Evolutionary conservation across 352 stramenopile genomes (phyloP).

Genomic region (Phytophthora uliginosa): DNA sequence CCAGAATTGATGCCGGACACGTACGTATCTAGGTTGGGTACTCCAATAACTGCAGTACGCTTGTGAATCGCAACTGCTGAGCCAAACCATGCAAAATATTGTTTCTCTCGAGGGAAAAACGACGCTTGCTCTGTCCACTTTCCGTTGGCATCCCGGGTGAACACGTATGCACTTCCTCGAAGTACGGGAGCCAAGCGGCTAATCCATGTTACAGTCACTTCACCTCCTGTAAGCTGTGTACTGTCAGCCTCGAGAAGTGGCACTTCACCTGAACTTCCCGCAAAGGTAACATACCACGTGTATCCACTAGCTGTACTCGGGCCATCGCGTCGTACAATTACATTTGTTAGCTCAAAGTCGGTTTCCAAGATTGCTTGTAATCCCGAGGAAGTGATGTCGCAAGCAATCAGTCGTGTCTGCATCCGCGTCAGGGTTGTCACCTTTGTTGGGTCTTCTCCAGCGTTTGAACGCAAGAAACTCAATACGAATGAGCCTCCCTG

Average conservation of each 20-base stretch:
- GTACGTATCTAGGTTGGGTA: constrained; percentile 94
- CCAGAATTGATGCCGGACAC: constrained; percentile 93
- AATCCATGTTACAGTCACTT: constrained; percentile 51
- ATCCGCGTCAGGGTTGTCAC: constrained; percentile 34
- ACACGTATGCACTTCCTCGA: constrained; percentile 73
- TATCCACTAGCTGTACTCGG: constrained; percentile 62
- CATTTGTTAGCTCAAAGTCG: constrained; percentile 76
- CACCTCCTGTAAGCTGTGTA: constrained; percentile 33
- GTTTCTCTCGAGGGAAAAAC: constrained; percentile 92
- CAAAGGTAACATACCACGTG: constrained; percentile 90
- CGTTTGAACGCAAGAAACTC: constrained; percentile 46
- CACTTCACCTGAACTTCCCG: constrained; percentile 59
- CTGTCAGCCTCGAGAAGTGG: constrained; percentile 68
- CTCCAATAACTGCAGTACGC: constrained; percentile 89
- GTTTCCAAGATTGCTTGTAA: constrained; percentile 68
- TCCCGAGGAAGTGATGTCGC: constrained; percentile 48
- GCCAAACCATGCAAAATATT: constrained; percentile 93
- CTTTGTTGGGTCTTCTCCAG: constrained; percentile 19
- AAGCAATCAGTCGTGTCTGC: constrained; percentile 62
- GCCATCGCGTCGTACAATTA: constrained; percentile 77
- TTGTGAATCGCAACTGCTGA: constrained; percentile 84
- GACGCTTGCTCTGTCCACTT: constrained; percentile 94
- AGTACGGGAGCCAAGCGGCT: constrained; percentile 67
- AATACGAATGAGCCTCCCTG: constrained; percentile 62
- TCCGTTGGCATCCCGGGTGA: constrained; percentile 57